phyloP scores from a whole-genome alignment of 139 green algal genomes.

The Chlamydomonas incerta region DNA sequence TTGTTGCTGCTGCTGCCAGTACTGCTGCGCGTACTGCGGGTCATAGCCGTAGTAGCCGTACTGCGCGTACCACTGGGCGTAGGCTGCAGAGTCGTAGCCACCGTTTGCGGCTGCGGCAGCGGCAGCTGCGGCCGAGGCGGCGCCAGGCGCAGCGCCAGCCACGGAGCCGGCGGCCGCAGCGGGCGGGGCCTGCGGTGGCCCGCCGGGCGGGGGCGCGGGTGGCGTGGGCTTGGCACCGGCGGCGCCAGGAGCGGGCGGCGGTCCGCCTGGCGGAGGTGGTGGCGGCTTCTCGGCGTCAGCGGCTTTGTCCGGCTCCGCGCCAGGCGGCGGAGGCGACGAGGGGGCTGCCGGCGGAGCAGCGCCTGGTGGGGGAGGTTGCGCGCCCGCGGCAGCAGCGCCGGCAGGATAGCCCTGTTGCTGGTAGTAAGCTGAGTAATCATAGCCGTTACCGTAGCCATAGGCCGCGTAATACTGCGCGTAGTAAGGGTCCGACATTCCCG shows the following conservation, averaged over 20 bases:
- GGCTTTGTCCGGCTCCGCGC: no score
- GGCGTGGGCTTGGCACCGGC: neutral
- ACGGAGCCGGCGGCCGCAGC: neutral
- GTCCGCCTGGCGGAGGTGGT: neutral
- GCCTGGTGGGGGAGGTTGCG: neutral
- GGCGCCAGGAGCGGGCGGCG: neutral
- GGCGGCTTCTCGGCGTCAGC: neutral
- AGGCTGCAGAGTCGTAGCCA: constrained; percentile 16
- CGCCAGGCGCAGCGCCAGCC: neutral
- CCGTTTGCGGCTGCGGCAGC: neutral
- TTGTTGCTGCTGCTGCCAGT: constrained; percentile 11
- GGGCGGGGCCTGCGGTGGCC: neutral
- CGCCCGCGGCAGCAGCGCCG: neutral
- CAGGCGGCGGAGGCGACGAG: neutral
- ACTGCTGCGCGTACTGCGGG: neutral
- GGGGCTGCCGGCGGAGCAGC: neutral
- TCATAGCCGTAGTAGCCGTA: constrained; percentile 35
- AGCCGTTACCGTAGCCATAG: constrained; percentile 6
- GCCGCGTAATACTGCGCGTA: constrained; percentile 30
- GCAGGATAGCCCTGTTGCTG: neutral
- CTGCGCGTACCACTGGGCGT: constrained; percentile 29
- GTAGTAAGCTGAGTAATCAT: constrained; percentile 31
- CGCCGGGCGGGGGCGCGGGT: neutral
- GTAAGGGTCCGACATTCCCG: neutral
- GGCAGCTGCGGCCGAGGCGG: neutral